Evolutionary conservation across 2,329 filamentous ascomycete genomes (phyloP), one percentile per base, ranked within the genome.

Genomic region (Esteya vermicola): DNA sequence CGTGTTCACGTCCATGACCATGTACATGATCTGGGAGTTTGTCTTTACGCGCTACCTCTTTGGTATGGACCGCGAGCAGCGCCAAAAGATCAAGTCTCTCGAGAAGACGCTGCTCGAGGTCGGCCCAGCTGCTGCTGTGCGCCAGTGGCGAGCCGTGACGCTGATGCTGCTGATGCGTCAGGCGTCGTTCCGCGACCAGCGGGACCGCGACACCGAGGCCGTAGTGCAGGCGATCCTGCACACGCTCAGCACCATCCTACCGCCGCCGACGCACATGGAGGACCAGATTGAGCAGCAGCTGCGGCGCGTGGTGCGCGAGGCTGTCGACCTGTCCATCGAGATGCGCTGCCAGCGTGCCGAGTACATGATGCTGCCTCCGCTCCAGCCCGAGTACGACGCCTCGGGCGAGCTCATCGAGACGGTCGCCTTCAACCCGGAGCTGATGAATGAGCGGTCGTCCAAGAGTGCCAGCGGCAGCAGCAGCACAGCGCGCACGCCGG

Each of bases 11-110:
- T 91, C 86, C 28, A 86, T 98, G 59, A 85, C 89, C 41, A 96
- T 96, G 88, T 91, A 83, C 45, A 95, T 98, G 86, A 79, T 98
- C 38, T 98, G 88, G 88, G 91, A 98, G 60, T 95, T 93, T 54
- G 80, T 98, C 56, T 98, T 98, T 57, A 95, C 89, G 9, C 78
- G 91, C 47, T 98, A 98, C 58, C 77, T 98, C 21, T 98, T 98
- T 57, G 91, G 91, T 52, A 94, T 98, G 85, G 91, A 98, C 57
- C 76, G 88, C 51, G 91, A 96, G 60, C 91, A 98, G 61, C 78
- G 91, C 51, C 88, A 96, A 60, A 96, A 96, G 61, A 79, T 98
- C 57, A 96, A 98, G 65, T 78, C 82, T 26, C 73, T 98, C 9
- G 93, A 98, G 63, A 95, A 94, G 66, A 79, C 83, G 30, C 71